phyloP scores from a whole-genome alignment of 2,329 filamentous ascomycete genomes.

The Ceratocystis colombiana region DNA sequence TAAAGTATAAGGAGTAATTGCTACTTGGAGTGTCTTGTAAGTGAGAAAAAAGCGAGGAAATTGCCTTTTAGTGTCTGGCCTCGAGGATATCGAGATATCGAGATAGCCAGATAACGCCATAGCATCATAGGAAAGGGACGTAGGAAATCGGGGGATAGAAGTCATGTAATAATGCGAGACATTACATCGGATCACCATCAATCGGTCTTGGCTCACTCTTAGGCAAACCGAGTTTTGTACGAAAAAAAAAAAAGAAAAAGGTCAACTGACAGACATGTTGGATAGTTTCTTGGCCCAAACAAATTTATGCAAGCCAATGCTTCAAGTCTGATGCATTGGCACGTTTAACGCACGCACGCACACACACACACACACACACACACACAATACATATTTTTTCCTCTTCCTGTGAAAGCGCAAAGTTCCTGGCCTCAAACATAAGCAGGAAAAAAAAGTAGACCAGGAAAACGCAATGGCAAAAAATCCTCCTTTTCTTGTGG shows the following conservation, averaged over 20 bases:
- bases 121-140: not conserved
- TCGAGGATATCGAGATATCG: not conserved
- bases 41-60: not conserved
- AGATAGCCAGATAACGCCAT: not conserved
- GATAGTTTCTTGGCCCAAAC: slow-evolving; percentile 27
- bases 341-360: slow-evolving; percentile 1
- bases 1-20: not conserved
- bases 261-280: slow-evolving; percentile 21
- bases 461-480: not conserved
- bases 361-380: not conserved
- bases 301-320: slow-evolving; percentile 9
- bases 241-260: not conserved
- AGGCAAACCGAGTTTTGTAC: too few species aligned
- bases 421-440: slow-evolving; percentile 10
- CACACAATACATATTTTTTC: not conserved
- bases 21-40: not conserved
- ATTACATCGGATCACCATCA: not conserved
- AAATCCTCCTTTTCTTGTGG: not conserved
- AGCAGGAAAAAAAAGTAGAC: not conserved
- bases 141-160: not conserved
- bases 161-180: not conserved
- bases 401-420: not conserved
- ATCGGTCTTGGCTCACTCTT: too few species aligned
- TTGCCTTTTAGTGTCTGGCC: not conserved
- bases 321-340: slow-evolving; percentile 11